Conservation (phyloP, 1,284 basidiomycete genomes). For the Boletus sp. region DNA sequence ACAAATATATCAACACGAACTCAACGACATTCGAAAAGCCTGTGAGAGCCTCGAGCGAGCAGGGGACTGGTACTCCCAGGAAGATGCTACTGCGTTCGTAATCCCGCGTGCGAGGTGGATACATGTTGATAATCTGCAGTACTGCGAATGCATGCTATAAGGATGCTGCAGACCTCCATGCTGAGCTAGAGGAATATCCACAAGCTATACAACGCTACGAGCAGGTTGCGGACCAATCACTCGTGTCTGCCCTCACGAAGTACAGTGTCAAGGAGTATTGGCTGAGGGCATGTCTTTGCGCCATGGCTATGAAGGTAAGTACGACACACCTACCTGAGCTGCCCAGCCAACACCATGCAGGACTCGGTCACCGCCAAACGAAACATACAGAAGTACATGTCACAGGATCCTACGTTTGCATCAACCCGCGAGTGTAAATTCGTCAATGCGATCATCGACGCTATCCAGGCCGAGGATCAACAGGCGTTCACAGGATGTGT, state of each 20-base stretch:
- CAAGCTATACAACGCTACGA: slow-evolving; percentile 87
- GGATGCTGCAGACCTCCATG: slow-evolving; percentile 93
- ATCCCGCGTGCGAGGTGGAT: slow-evolving; percentile 1
- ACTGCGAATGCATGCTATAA: slow-evolving; percentile 96
- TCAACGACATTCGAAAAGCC: slow-evolving; percentile 71
- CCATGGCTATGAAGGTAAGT: slow-evolving; percentile 83
- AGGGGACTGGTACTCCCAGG: slow-evolving; percentile 96
- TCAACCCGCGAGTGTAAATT: slow-evolving; percentile 91
- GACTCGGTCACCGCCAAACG: slow-evolving; percentile 83
- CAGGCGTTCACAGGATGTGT: slow-evolving; percentile 79
- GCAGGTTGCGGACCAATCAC: slow-evolving; percentile 84
- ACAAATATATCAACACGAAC: slow-evolving; percentile 83
- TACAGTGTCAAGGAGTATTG: slow-evolving; percentile 99
- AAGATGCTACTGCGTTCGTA: slow-evolving; percentile 89
- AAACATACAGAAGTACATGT: slow-evolving; percentile 70
- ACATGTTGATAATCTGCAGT: slow-evolving; percentile 40
- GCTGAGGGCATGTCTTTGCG: slow-evolving; percentile 85
- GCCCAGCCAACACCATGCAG: slow-evolving; percentile 39
- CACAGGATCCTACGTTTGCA: slow-evolving; percentile 76
- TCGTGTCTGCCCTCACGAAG: slow-evolving; percentile 86
- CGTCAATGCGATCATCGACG: slow-evolving; percentile 68
- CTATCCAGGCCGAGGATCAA: slow-evolving; percentile 75
- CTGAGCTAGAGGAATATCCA: slow-evolving; percentile 82
- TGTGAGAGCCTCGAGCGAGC: slow-evolving; percentile 91
- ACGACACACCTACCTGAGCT: slow-evolving; percentile 1